Conservation (phyloP, 768 basidiomycete species). For the Tylopilus sp. region DNA sequence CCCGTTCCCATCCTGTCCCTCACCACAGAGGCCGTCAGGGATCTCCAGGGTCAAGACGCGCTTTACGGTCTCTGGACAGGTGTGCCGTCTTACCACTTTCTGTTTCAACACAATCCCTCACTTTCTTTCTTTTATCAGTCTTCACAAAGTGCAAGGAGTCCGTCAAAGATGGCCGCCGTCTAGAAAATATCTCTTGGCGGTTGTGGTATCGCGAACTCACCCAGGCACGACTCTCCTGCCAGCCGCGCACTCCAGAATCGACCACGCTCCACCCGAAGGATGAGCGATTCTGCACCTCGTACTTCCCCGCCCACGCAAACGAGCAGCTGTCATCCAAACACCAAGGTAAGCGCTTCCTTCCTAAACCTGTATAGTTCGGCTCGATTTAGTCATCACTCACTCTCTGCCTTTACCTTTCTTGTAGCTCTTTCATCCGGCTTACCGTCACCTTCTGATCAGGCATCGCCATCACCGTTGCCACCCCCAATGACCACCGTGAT, state of each 20-base stretch:
- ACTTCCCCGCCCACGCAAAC: slow-evolving; percentile 24
- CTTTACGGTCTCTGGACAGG: slow-evolving; percentile 66
- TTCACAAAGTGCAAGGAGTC: slow-evolving; percentile 83
- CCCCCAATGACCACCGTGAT: slow-evolving; percentile 12
- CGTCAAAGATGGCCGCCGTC: slow-evolving; percentile 71
- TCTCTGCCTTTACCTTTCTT: slow-evolving; percentile 16
- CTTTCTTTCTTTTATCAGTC: slow-evolving; percentile 41
- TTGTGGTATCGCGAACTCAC: slow-evolving; percentile 71
- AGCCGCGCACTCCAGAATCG: slow-evolving; percentile 29
- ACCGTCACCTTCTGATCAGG: slow-evolving; percentile 28
- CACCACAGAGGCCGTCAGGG: slow-evolving; percentile 59
- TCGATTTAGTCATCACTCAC: slow-evolving; percentile 16
- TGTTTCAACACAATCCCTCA: background rate
- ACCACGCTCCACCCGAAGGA: slow-evolving; percentile 13
- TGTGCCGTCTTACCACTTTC: slow-evolving; percentile 26
- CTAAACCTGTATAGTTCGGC: slow-evolving; percentile 9
- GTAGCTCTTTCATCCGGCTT: slow-evolving; percentile 24
- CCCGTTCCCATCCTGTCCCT: slow-evolving; percentile 67
- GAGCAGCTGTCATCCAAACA: slow-evolving; percentile 14
- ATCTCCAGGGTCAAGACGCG: slow-evolving; percentile 67
- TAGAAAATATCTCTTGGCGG: slow-evolving; percentile 89
- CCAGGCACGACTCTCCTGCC: slow-evolving; percentile 28
- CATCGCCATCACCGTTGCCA: slow-evolving; percentile 28
- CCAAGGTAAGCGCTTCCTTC: slow-evolving; percentile 13
- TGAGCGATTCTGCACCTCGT: slow-evolving; percentile 22